Evolutionary conservation across 805 yeast genomes (phyloP), one percentile per base, ranked within the genome.

Genomic region (Blastobotrys chiropterorum): DNA sequence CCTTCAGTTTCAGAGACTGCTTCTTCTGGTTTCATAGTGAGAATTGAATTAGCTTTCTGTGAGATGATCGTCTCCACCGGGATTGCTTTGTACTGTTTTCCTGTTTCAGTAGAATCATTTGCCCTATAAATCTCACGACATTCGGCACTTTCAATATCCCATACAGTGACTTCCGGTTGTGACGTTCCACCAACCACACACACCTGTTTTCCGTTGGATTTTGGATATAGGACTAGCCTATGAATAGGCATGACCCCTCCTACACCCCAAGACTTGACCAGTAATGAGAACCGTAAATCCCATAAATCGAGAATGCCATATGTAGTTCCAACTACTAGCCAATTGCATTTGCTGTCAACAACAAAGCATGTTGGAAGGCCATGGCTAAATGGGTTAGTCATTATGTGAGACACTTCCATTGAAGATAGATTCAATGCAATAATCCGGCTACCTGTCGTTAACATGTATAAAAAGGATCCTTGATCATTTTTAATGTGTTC

Each of bases 321-420:
- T 0, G 78, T 70, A 0, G 97, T 87, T 0, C 97, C 97, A 1
- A 85, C 63, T 6, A 87, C 64, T 1, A 87, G 63, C 88, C 96
- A 88, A 3, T 77, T 69, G 21, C 72, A 67, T 14, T 73, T 68
- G 0, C 69, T 65, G 50, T 83, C 85, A 19, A 85, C 67, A 0
- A 79, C 73, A 60, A 89, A 79, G 15, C 83, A 68, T 0, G 82
- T 76, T 0, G 84, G 77, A 1, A 79, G 68, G 0, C 98, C 99
- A 68, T 82, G 84, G 1, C 75, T 67, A 0, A 78, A 71, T 3
- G 85, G 83, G 54, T 79, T 83, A 46, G 75, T 75, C 17, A 87
- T 59, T 1, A 57, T 62, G 15, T 31, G 41, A 0, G 66, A 66
- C 14, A 60, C 60, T 38, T 69, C 68, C 83, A 85, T 78, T 1